Conservation (phyloP, 768 basidiomycete genomes). For the Austroboletus eburneus region DNA sequence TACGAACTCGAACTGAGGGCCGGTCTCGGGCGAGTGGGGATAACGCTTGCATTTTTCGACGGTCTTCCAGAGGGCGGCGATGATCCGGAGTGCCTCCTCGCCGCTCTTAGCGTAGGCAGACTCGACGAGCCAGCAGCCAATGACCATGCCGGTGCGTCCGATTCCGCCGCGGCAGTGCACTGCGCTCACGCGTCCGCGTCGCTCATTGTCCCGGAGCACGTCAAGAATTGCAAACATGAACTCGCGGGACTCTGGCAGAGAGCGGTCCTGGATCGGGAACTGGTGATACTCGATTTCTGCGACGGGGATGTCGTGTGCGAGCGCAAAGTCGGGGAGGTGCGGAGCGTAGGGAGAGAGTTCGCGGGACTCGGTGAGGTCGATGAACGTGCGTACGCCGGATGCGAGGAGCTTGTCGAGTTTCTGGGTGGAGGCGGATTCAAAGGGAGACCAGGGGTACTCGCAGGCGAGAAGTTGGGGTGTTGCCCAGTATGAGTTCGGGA, state of each 20-base stretch:
- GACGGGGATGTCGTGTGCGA: conserved; percentile 51
- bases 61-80: conserved; percentile 65
- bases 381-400: conserved; percentile 74
- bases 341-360: conserved; percentile 66
- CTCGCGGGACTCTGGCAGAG: conserved; percentile 54
- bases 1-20: conserved; percentile 74
- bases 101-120: conserved; percentile 59
- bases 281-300: conserved; percentile 66
- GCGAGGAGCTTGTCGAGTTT: conserved; percentile 71
- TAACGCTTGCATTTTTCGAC: conserved; percentile 77
- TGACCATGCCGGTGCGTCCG: conserved; percentile 58
- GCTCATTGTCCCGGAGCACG: conserved; percentile 57
- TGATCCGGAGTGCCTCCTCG: conserved; percentile 57
- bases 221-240: conserved; percentile 57
- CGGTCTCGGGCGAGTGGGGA: conserved; percentile 77
- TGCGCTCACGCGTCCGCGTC: conserved; percentile 55
- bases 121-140: conserved; percentile 77
- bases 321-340: conserved; percentile 50
- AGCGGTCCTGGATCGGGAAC: conserved; percentile 74
- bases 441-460: conserved; percentile 77
- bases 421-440: conserved; percentile 46
- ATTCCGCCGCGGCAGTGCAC: conserved; percentile 82
- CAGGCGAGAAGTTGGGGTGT: conserved; percentile 68
- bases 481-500: conserved; percentile 87
- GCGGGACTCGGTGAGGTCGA: conserved; percentile 80